Conservation (phyloP, 371 early-diverging fungal genomes). For the Syncephalastrum contaminatum region DNA sequence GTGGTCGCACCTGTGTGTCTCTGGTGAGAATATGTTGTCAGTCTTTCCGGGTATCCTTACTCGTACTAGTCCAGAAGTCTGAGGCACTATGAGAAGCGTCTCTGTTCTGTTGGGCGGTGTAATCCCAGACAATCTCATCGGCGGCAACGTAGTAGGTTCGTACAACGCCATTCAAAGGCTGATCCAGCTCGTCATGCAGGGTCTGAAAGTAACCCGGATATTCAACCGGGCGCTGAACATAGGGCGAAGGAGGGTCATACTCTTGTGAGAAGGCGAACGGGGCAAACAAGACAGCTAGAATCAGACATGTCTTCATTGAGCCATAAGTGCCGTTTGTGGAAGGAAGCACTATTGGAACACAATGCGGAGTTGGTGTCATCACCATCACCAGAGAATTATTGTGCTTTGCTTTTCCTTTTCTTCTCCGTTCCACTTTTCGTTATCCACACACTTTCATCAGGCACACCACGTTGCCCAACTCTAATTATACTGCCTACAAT, state of each 20-base stretch:
- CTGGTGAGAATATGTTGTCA: not conserved
- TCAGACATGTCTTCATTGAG: too few species aligned
- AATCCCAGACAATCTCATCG: constrained; percentile 43
- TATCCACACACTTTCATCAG: too few species aligned
- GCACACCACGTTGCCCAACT: too few species aligned
- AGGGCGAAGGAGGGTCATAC: constrained; percentile 12
- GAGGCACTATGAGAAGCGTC: not conserved
- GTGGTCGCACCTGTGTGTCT: constrained; percentile 14
- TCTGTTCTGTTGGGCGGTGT: constrained; percentile 7
- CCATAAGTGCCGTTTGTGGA: too few species aligned
- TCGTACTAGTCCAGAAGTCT: constrained; percentile 19
- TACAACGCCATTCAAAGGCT: constrained; percentile 21
- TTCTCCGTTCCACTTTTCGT: too few species aligned
- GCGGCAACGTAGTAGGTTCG: constrained; percentile 38
- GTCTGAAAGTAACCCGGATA: constrained; percentile 28
- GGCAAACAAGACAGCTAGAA: too few species aligned
- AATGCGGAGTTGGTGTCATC: too few species aligned
- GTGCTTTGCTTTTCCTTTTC: too few species aligned
- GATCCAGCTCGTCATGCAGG: constrained; percentile 32
- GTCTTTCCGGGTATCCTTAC: constrained; percentile 9
- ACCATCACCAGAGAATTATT: too few species aligned
- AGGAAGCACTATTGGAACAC: too few species aligned
- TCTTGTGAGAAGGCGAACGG: not conserved
- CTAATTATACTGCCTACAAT: too few species aligned
- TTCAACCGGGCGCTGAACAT: constrained; percentile 9